Percentiles rank a stretch among this genome's conserved stretches.
phyloP scores from a whole-genome alignment of 441 rosid genomes.

The Francoa sonchifolia region DNA sequence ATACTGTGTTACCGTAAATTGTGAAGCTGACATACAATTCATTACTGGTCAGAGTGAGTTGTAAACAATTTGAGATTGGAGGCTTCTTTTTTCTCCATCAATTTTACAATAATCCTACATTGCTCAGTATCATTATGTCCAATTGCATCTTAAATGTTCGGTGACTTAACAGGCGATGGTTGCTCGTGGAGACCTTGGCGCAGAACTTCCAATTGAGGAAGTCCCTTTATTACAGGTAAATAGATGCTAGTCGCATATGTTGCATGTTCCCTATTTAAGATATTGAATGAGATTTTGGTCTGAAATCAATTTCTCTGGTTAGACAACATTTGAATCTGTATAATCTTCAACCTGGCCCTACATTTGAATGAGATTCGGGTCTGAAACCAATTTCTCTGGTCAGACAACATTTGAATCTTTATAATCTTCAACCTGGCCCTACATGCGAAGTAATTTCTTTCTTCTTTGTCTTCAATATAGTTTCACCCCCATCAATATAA shows the following conservation, averaged over 20 bases:
- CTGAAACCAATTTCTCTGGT: no score
- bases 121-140: neutral
- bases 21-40: no score
- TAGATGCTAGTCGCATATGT: neutral
- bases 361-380: no score
- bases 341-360: no score
- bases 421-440: neutral
- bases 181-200: conserved; percentile 99
- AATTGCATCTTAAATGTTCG: conserved; percentile 8
- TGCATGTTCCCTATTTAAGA: neutral
- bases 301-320: no score
- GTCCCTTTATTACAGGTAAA: conserved; percentile 87
- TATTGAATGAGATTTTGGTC: neutral
- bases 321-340: no score
- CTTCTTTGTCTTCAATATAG: no score
- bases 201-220: conserved; percentile 97
- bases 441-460: neutral
- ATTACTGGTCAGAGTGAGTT: no score
- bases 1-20: no score
- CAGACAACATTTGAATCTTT: no score
- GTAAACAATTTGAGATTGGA: neutral
- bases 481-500: no score
- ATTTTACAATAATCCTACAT: neutral
- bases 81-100: neutral
- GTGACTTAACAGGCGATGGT: conserved; percentile 81